Evolutionary conservation across 768 basidiomycete species (phyloP), one percentile per base, ranked within the genome.

Genomic region (Hysterangium stoloniferum): DNA sequence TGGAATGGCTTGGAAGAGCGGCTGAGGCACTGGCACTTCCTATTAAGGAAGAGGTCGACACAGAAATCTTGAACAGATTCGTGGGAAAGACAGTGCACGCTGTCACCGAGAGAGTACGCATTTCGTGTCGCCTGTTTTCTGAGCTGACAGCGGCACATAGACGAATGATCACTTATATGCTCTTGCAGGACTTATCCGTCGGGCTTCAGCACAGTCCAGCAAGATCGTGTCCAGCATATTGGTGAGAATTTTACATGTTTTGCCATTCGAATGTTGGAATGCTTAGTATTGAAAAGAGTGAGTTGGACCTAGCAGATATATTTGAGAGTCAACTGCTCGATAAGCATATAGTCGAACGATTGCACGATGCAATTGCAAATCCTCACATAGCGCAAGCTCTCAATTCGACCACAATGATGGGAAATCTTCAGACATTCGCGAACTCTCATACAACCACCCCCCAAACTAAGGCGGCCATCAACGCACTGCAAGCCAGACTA

Each of bases 61-160:
- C 67, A 17, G 81, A 82, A 8, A 58, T 66, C 2, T 63, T 86
- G 12, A 66, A 71, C 24, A 65, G 64, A 2, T 84, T 89, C 59
- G 76, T 80, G 0, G 69, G 71, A 25, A 74, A 70, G 57, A 68
- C 86, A 25, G 70, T 73, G 5, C 76, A 76, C 40, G 69, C 73
- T 22, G 66, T 86, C 34, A 77, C 71, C 4, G 68, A 76, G 34
- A 79, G 78, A 71, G 86, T 84, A 56, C 46, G 75, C 52, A 3
- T 36, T 32, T 47, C n/a, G n/a, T n/a, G n/a, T 44, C 27, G 19
- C 28, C 33, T 22, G 19, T 28, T 6, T 44, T 44, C 6, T 2
- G 42, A 32, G 17, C 28, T 15, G 17, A 2, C 43, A 7, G n/a
- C n/a, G 28, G 27, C 3, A 45, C 27, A 19, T 20, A 48, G 48